Base-by-base conservation (phyloP, 2,329 filamentous ascomycete genomes). In the Plectosphaerella cucumerina region DNA sequence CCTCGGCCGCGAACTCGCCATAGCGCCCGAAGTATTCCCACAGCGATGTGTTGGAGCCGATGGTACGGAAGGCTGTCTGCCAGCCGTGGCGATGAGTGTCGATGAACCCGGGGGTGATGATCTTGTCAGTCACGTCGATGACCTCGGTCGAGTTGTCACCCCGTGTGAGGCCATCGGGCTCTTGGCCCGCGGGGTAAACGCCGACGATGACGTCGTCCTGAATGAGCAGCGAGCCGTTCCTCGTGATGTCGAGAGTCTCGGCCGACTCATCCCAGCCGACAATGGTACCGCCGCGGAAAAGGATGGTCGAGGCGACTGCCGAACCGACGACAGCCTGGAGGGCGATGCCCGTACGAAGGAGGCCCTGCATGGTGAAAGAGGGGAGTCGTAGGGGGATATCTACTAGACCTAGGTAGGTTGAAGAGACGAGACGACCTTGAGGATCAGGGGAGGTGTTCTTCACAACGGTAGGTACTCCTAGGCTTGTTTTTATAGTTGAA, bases 41-140 rank as follows among this genome's bases (percentile, higher is more conserved):
- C 15, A 81, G 61, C 0, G 69, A 76, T 0, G 73, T 75, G 56
- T 83, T 80, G 8, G 77, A 73, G 1, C 56, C 74, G 1, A 83
- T 57, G 0, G 78, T 81, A 57, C 77, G 79, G 57, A 74, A 72
- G 10, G 69, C 75, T 0, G 80, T 81, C 58, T 82, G 77, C 80
- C 79, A 81, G 0, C 73, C 70, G 53, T 81, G 77, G 2, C 73
- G 72, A 55, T 83, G 80, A 0, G 78, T 82, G 60, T 82, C 76
- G 51, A 83, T 67, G 60, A 83, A 81, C 9, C 80, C 79, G 0
- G 78, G 76, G 0, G 71, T 72, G 48, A 82, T 67, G 52, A 81
- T 82, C 57, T 79, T 77, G 48, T 72, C 66, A 0, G 68, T 69
- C 37, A 71, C 73, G 54, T 82, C 72, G n/a, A 82, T 63, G 2